Conservation (phyloP, 2,329 filamentous ascomycete genomes). For the Claviceps arundinis region DNA sequence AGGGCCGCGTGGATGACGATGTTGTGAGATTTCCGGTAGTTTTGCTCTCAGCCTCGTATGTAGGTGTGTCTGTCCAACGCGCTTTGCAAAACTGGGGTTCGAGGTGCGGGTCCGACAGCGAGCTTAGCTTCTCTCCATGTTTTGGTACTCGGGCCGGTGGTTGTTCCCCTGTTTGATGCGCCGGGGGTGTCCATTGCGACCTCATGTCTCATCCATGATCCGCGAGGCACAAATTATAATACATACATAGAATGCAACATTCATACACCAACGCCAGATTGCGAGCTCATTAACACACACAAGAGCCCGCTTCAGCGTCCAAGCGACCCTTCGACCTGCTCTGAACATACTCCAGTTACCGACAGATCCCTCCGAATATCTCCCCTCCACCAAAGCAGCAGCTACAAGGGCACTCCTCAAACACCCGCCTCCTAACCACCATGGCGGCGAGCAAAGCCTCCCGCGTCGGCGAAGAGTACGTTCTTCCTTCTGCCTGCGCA, state of each 20-base stretch:
- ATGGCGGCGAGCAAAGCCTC: constrained; percentile 50
- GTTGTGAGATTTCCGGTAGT: not conserved
- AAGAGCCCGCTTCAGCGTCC: no score
- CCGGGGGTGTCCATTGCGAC: no score
- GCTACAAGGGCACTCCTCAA: not conserved
- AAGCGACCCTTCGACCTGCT: no score
- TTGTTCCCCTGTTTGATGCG: constrained; percentile 15
- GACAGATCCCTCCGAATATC: no score
- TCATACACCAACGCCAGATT: no score
- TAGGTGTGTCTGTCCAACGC: no score
- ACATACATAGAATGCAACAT: no score
- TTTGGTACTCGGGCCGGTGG: constrained; percentile 22
- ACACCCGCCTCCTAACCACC: not conserved
- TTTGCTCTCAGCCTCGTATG: not conserved
- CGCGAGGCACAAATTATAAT: not conserved
- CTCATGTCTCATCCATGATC: not conserved
- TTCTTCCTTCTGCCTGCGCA: constrained; percentile 8
- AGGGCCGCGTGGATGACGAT: not conserved
- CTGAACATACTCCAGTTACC: no score
- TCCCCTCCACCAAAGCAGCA: no score
- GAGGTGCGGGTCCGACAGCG: constrained; percentile 1
- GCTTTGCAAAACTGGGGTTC: not conserved
- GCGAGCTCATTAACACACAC: no score
- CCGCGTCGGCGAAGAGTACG: constrained; percentile 49
- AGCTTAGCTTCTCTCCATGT: constrained; percentile 3